Percentiles rank a stretch among this genome's conserved stretches.
phyloP scores from a whole-genome alignment of 495 filamentous ascomycete genomes.

The Xylaria cubensis region DNA sequence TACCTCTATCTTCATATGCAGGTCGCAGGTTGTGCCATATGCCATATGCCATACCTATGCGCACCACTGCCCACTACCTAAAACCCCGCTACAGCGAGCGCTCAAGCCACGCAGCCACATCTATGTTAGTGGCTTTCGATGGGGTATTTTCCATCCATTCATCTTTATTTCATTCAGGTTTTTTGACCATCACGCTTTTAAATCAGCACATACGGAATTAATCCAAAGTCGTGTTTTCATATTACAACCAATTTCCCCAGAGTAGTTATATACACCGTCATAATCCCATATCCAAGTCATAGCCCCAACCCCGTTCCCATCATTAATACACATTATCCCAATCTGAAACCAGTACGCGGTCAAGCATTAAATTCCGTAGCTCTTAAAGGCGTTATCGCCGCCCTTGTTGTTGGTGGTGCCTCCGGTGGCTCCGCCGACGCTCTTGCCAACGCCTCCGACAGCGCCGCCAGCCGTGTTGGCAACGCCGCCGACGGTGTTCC shows the following conservation, averaged over 20 bases:
- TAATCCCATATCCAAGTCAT: not conserved
- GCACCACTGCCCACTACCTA: not conserved
- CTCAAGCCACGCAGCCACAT: constrained; percentile 23
- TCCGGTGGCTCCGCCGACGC: constrained; percentile 31
- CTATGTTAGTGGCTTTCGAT: no score
- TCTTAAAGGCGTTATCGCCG: constrained; percentile 33
- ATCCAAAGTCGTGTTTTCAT: not conserved
- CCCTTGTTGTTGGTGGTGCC: constrained; percentile 26
- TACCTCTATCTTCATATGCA: not conserved
- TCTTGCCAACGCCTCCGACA: constrained; percentile 33
- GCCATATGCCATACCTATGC: not conserved
- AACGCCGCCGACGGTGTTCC: constrained; percentile 38
- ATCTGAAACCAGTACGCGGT: not conserved
- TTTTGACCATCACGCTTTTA: no score
- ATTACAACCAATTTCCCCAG: not conserved
- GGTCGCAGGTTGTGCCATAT: not conserved
- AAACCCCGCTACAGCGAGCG: constrained; percentile 1
- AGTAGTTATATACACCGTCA: not conserved
- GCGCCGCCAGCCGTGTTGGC: constrained; percentile 33
- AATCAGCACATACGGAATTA: not conserved
- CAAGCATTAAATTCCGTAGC: constrained; percentile 38
- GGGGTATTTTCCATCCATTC: no score
- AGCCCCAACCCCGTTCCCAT: not conserved
- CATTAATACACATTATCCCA: constrained; percentile 5
- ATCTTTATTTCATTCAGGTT: no score